Evolutionary conservation across 108 stramenopile genomes (phyloP).

Genomic region (Cylindrotheca fusiformis): DNA sequence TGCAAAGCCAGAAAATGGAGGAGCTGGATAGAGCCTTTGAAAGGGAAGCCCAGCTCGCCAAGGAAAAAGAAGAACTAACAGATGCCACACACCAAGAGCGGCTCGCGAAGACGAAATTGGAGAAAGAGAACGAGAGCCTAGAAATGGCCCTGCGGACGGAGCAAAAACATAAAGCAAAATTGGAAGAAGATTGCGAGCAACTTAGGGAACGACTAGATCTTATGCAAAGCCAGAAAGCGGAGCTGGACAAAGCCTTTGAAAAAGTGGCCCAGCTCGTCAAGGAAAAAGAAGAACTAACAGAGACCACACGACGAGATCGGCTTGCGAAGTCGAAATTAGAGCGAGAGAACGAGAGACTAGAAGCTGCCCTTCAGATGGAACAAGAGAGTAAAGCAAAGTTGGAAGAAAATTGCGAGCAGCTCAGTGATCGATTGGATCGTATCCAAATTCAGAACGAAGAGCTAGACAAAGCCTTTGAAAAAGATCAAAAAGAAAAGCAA

Average conservation of each 20-base stretch:
- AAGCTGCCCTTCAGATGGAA: not conserved
- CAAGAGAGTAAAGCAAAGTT: no score
- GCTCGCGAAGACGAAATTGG: not conserved
- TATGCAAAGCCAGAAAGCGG: not conserved
- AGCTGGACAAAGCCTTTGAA: not conserved
- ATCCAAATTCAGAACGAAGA: not conserved
- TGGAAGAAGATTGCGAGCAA: not conserved
- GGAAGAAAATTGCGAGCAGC: no score
- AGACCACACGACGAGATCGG: constrained; percentile 1
- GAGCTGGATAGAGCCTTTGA: not conserved
- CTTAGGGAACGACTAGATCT: not conserved
- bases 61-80: not conserved
- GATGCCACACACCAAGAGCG: not conserved
- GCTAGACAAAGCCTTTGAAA: not conserved
- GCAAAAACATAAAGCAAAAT: constrained; percentile 4
- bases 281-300: not conserved
- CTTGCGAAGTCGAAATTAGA: constrained; percentile 3
- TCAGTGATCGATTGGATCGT: no score
- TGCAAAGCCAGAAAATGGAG: no score
- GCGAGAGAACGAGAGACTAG: constrained; percentile 6
- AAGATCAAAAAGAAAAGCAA: not conserved
- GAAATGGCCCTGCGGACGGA: not conserved
- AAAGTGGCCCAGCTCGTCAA: not conserved
- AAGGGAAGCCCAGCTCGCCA: not conserved
- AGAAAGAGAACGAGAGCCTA: not conserved